Base-by-base conservation (phyloP, 192 early-diverging fungal genomes). In the Backusella westeae region DNA sequence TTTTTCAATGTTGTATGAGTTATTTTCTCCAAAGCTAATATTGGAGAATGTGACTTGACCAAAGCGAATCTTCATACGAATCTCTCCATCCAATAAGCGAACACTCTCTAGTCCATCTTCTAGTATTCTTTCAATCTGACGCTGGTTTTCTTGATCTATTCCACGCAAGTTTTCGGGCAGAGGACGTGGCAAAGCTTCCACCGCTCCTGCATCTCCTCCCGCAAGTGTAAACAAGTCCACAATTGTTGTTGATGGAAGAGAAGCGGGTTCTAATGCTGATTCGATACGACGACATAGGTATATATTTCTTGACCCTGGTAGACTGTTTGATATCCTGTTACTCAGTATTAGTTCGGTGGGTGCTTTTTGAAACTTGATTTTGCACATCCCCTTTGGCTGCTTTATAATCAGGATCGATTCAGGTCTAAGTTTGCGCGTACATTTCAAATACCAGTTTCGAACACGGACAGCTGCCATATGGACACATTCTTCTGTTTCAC, bases 41-140 rank as follows among this genome's bases (percentile, higher is more conserved):
- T 82, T 67, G 4, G 81, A 74, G 23, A 86, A n/a, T 56, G 74
- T 78, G 17, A 84, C 59, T 32, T 84, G 81, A 12, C 85, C 85
- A 80, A 82, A 86, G 0, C 34, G 42, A 34, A 82, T 67, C 14
- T 81, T 77, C 74, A 86, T 75, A 12, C 74, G 74, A 29, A 82
- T 77, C 34, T 84, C 73, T 73, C 78, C 78, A 69, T 85, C 80
- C 49, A 77, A 72, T 29, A 85, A 67, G 4, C 81, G 75, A 34
- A 82, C 29, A 9, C 80, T 79, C 8, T 76, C 77, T 12, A 83
- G 67, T 9, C 73, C 82, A 26, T 69, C 46, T 46, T 69, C 53
- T 10, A 86, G 41, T 46, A 74, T 73, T 5, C 67, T 17, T 35
- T 79, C 46, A n/a, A 84, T 75, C 0, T 17, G 26, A 44, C 52